Conservation (phyloP, 1,139 yeast genomes). For the Kodamaea sp. region DNA sequence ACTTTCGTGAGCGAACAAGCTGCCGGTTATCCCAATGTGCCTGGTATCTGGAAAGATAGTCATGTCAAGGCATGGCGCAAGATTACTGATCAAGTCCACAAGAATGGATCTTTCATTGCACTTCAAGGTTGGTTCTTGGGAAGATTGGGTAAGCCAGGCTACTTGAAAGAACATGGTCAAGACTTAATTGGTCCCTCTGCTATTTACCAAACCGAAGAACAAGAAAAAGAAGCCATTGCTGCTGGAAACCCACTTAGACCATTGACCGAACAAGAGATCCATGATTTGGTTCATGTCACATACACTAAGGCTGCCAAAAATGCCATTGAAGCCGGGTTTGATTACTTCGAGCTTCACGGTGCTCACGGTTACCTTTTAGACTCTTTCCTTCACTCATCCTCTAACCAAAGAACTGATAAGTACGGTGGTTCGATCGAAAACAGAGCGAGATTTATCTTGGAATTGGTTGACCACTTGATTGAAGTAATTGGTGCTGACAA, state of each 20-base stretch:
- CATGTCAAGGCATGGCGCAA: constrained; percentile 54
- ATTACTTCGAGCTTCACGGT: constrained; percentile 65
- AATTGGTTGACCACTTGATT: constrained; percentile 40
- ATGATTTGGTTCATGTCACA: constrained; percentile 32
- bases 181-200: constrained; percentile 26
- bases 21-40: constrained; percentile 46
- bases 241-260: constrained; percentile 37
- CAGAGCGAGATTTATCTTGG: constrained; percentile 58
- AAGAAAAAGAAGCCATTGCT: constrained; percentile 26
- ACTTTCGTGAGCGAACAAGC: constrained; percentile 8
- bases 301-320: constrained; percentile 47
- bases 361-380: constrained; percentile 72
- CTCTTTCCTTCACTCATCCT: constrained; percentile 48
- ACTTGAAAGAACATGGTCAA: constrained; percentile 14
- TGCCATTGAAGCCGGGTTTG: constrained; percentile 62
- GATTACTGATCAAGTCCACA: constrained; percentile 52
- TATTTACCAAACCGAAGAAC: constrained; percentile 20
- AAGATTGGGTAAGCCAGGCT: constrained; percentile 15
- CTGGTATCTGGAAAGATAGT: constrained; percentile 53
- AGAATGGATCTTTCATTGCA: constrained; percentile 50
- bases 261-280: constrained; percentile 45
- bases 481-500: constrained; percentile 11
- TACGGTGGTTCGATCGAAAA: constrained; percentile 72
- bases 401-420: constrained; percentile 63
- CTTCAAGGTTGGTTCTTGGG: constrained; percentile 47